These are phyloP conservation scores for Posidonia oceanica DNA, from an alignment of 116 monocot genomes.

Conservation along the genomic window DNA sequence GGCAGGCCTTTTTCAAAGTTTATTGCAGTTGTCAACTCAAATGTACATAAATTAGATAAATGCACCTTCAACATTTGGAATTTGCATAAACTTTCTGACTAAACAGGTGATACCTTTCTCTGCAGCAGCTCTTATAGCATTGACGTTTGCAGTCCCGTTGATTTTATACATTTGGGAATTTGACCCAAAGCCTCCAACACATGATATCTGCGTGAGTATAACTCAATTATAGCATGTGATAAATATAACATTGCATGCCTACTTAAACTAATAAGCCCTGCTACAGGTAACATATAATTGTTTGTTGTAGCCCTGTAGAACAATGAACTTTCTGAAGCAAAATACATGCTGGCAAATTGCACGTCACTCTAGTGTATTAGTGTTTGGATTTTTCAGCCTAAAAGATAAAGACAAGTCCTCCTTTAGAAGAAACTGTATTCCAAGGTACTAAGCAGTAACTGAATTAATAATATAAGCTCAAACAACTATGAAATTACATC, in stretches of 20 bases:
- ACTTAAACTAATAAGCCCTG: not conserved
- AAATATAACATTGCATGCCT: not conserved
- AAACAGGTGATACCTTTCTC: conserved; percentile 52
- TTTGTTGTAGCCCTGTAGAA: no score
- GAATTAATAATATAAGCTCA: no score
- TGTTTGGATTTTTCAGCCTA: no score
- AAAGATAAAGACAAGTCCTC: no score
- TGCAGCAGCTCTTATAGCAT: conserved; percentile 84
- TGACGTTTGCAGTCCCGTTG: conserved; percentile 95
- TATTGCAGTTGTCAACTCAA: not conserved
- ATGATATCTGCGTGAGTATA: conserved; percentile 61
- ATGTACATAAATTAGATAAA: not conserved
- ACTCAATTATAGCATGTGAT: not conserved
- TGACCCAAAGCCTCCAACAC: conserved; percentile 98
- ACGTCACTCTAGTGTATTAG: no score
- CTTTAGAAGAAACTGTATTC: no score
- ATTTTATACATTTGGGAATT: conserved; percentile 95
- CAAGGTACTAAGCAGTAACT: no score
- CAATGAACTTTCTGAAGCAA: no score
- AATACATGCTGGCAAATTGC: no score
- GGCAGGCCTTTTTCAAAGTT: no score
- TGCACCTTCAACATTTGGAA: not conserved
- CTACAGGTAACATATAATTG: no score
- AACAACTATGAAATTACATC: no score
- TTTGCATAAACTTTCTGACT: not conserved